A percentile compares a stretch with the other conserved stretches of the same genome.
Conservation (phyloP, 1,284 basidiomycete genomes). For the Cryptococcus wingfieldii region DNA sequence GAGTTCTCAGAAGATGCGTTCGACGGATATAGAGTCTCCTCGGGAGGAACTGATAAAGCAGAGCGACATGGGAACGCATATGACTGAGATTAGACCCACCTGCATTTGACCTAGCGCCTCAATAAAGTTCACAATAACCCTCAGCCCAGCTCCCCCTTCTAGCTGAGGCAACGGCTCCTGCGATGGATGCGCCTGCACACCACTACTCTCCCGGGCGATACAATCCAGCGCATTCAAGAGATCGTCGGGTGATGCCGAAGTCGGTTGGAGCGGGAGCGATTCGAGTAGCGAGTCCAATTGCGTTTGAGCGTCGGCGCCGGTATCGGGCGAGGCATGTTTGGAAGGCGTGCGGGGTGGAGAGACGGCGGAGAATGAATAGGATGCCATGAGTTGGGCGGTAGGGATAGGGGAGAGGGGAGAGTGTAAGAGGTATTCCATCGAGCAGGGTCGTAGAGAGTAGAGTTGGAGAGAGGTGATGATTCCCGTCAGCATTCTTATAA, state of each 20-base stretch:
- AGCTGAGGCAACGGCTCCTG: background rate
- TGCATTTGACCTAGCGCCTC: conserved; percentile 1
- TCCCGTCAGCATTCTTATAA: background rate
- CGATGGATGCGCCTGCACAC: background rate
- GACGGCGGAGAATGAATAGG: background rate
- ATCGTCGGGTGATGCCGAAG: too few species aligned
- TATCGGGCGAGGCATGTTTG: background rate
- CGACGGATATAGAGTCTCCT: too few species aligned
- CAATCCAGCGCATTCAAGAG: background rate
- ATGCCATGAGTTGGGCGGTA: background rate
- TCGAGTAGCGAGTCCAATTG: background rate
- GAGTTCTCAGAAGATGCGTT: too few species aligned
- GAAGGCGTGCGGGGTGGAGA: background rate
- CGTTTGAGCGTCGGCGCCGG: background rate
- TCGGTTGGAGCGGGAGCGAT: too few species aligned
- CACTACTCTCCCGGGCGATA: too few species aligned
- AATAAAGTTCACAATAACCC: background rate
- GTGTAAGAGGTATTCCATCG: conserved; percentile 23
- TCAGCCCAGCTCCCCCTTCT: background rate
- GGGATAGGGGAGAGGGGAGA: conserved; percentile 7
- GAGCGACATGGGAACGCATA: background rate
- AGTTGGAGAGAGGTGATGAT: background rate
- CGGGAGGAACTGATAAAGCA: too few species aligned
- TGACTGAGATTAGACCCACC: background rate
- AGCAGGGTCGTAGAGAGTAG: background rate